Percentiles rank a stretch among this genome's conserved stretches.
Conservation (phyloP, 257 asterid species). For the Catharanthus roseus region DNA sequence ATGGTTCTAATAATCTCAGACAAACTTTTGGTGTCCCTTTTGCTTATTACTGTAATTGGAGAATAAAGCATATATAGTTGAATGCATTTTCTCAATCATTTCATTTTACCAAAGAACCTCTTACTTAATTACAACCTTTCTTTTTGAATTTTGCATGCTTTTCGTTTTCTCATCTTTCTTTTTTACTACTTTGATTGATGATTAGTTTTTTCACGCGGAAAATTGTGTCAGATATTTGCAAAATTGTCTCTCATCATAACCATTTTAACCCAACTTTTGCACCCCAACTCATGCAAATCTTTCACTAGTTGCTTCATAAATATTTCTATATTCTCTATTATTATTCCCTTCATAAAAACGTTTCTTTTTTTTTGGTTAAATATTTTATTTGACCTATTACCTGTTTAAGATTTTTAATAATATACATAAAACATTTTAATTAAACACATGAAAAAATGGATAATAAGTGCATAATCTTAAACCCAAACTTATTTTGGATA, state of each 20-base stretch:
- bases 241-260: constrained; percentile 14
- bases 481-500: too few relatives aligned
- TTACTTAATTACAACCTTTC: not conserved
- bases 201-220: constrained; percentile 25
- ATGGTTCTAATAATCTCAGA: constrained; percentile 28
- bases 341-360: not conserved
- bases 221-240: constrained; percentile 16
- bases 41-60: constrained; percentile 6
- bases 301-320: not conserved
- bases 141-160: not conserved
- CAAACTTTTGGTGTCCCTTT: constrained; percentile 27
- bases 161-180: constrained; percentile 6
- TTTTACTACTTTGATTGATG: constrained; percentile 12
- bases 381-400: not conserved
- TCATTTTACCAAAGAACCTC: constrained; percentile 15
- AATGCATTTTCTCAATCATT: constrained; percentile 29
- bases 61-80: constrained; percentile 10
- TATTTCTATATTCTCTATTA: not conserved
- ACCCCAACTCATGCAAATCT: constrained; percentile 4
- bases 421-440: too few relatives aligned
- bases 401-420: too few relatives aligned
- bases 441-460: too few relatives aligned
- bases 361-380: not conserved
- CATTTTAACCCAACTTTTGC: constrained; percentile 1
- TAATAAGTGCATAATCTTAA: too few relatives aligned